Percentiles rank a stretch among this genome's conserved stretches.
Evolutionary conservation across 2,329 filamentous ascomycete species (phyloP).

Genomic region (Trichoderma cornu-damae): DNA sequence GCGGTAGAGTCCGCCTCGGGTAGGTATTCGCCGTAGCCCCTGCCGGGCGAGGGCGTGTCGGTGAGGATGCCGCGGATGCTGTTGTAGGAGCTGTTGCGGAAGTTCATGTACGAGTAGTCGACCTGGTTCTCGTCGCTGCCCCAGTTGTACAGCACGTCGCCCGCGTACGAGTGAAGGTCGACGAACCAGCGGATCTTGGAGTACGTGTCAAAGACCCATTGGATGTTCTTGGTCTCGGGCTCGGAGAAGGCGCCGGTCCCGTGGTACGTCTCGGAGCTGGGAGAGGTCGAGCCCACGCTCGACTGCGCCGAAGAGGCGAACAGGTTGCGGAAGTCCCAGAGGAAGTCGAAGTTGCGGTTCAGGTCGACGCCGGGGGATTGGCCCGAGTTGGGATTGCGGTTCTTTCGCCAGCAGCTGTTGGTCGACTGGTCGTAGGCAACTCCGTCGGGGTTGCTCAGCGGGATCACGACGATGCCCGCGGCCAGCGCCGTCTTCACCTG

Average conservation of each 20-base stretch:
- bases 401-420: conserved; percentile 52
- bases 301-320: conserved; percentile 38
- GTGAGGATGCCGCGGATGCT: conserved; percentile 44
- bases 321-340: conserved; percentile 48
- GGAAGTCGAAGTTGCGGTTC: conserved; percentile 54
- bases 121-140: conserved; percentile 51
- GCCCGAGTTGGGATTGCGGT: conserved; percentile 43
- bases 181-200: conserved; percentile 51
- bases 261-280: conserved; percentile 45
- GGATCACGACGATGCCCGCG: conserved; percentile 49
- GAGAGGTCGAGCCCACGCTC: conserved; percentile 35
- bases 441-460: conserved; percentile 52
- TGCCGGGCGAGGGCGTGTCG: conserved; percentile 28
- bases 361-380: conserved; percentile 45
- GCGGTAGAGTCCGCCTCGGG: conserved; percentile 33
- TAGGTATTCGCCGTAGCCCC: conserved; percentile 44
- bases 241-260: conserved; percentile 50
- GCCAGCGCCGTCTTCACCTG: conserved; percentile 49
- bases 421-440: conserved; percentile 47
- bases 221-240: conserved; percentile 51
- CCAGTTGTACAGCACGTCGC: conserved; percentile 52
- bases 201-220: conserved; percentile 47
- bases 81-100: conserved; percentile 48
- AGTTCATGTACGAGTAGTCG: conserved; percentile 43
- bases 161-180: conserved; percentile 52